phyloP scores from a whole-genome alignment of 2,329 filamentous ascomycete species.

The Colletotrichum neosansevieriae region DNA sequence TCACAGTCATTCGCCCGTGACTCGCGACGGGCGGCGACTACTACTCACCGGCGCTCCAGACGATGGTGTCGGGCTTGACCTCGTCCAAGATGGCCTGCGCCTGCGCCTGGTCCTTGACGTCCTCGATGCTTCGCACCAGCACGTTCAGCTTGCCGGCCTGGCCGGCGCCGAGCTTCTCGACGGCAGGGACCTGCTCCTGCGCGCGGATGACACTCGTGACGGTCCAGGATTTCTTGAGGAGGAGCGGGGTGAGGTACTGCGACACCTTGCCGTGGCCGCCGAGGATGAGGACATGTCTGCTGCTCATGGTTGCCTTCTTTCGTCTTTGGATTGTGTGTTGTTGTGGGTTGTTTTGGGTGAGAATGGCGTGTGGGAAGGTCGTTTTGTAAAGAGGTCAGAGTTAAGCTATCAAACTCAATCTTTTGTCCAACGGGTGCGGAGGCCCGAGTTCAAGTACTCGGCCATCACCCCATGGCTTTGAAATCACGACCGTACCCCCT shows the following conservation, averaged over 20 bases:
- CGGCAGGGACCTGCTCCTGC: slow-evolving; percentile 72
- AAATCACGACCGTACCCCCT: slow-evolving; percentile 6
- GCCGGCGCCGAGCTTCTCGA: slow-evolving; percentile 70
- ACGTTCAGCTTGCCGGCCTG: slow-evolving; percentile 75
- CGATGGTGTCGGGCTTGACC: slow-evolving; percentile 73
- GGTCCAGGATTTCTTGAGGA: slow-evolving; percentile 79
- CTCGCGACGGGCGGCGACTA: background rate
- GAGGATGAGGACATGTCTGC: slow-evolving; percentile 75
- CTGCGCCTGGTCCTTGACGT: slow-evolving; percentile 72
- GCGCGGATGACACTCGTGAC: slow-evolving; percentile 84
- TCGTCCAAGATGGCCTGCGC: slow-evolving; percentile 72
- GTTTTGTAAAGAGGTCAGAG: too few species aligned
- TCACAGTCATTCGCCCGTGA: background rate
- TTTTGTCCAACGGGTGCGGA: background rate
- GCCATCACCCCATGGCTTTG: slow-evolving; percentile 21
- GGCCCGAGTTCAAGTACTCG: background rate
- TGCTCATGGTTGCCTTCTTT: slow-evolving; percentile 45
- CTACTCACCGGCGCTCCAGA: slow-evolving; percentile 74
- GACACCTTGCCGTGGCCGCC: slow-evolving; percentile 87
- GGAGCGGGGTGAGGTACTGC: slow-evolving; percentile 79
- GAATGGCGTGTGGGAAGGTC: background rate
- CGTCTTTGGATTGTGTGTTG: too few species aligned
- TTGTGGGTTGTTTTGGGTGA: background rate
- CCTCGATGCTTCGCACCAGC: slow-evolving; percentile 77
- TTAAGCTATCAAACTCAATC: background rate